A percentile compares a stretch with the other conserved stretches of the same genome.
These are phyloP conservation scores for Saccharum spontaneum DNA, from an alignment of 176 grass and related monocot species.

Conservation along the genomic window DNA sequence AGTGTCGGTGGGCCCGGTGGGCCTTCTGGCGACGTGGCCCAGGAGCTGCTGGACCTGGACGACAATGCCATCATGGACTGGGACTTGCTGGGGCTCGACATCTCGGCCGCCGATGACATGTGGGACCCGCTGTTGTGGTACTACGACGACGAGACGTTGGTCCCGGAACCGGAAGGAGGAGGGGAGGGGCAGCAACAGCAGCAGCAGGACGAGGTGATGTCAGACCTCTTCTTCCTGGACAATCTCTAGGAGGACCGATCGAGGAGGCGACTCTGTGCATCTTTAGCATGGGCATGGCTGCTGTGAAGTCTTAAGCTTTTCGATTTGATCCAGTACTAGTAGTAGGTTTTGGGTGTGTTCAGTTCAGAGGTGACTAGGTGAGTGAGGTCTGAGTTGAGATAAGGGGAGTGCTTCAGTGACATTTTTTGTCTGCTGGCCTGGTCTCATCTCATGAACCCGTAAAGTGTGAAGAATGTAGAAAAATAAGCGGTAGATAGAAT, in stretches of 20 bases:
- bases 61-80: slow-evolving; percentile 38
- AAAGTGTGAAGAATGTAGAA: neutral
- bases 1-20: neutral
- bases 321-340: neutral
- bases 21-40: neutral
- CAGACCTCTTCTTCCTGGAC: slow-evolving; percentile 30
- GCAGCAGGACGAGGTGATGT: neutral
- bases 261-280: neutral
- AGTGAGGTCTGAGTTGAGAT: neutral
- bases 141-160: slow-evolving; percentile 10
- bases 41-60: neutral
- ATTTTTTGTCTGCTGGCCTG: neutral
- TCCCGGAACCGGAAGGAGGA: neutral
- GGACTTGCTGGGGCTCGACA: slow-evolving; percentile 47
- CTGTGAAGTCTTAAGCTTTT: neutral
- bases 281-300: neutral
- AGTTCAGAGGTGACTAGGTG: neutral
- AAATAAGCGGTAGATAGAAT: slow-evolving; percentile 25
- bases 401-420: neutral
- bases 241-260: neutral
- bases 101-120: slow-evolving; percentile 11
- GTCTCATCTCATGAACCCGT: neutral
- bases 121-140: slow-evolving; percentile 43
- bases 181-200: neutral
- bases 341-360: neutral